Base-by-base conservation (phyloP, 352 stramenopile genomes). In the Phytophthora aleatoria region DNA sequence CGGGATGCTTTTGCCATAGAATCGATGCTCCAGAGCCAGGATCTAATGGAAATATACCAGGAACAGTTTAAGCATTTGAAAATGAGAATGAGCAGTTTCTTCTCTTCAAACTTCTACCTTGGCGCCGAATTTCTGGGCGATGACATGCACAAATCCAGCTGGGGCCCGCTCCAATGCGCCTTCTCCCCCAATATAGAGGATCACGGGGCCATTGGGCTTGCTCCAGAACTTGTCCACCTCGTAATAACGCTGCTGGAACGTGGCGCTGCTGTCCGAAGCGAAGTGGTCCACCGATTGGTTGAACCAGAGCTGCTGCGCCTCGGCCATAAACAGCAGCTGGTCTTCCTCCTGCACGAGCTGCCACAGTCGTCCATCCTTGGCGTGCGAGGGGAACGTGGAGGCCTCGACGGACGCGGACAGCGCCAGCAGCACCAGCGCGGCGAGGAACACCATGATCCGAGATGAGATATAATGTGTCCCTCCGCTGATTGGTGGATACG, bases 111-210 rank as follows among this genome's bases (percentile, higher is more conserved):
- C 15, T 24, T 27, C 28, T 16, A 88, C 80, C 78, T 94, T 94
- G 58, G 87, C 89, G 12, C 77, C 79, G 61, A 91, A 89, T 15
- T 83, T 74, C 69, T 95, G 70, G 9, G 83, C 86, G 35, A 96
- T 76, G n/a, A 86, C 72, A 11, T 87, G 68, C 33, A 93, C 73
- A 44, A 88, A 95, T 2, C 87, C 89, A 3, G 50, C 64, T 1
- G 89, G 89, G 8, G 85, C 66, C 15, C 79, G 69, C 36, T 81
- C 72, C 50, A 94, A 61, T 10, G 81, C 71, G 15, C 78, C 89
- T 72, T 97, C 88, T 36, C 89, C 89, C 28, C 88, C 87, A 43
- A 97, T 95, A 60, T 90, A 92, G 33, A 96, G 74, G 61, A 97
- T 90, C 38, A 97, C 74, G 12, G 88, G 86, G 0, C 70, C 79